Conservation (phyloP, 441 rosid species). For the Adansonia rubrostipa region DNA sequence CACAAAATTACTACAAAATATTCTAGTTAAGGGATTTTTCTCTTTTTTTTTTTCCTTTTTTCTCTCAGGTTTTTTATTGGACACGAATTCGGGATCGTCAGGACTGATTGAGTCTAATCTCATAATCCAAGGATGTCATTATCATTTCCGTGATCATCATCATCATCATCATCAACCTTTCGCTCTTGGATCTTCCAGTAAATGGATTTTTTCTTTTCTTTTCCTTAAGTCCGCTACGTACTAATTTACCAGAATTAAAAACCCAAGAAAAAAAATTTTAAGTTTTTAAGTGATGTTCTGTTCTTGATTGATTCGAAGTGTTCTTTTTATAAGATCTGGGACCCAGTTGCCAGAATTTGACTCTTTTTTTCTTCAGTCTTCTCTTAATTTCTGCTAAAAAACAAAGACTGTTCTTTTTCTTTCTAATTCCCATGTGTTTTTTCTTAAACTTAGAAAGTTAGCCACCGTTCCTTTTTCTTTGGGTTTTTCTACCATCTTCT, state of each 20-base stretch:
- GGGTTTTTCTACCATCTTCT: not conserved
- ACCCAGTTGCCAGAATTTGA: constrained; percentile 25
- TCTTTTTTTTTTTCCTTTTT: not conserved
- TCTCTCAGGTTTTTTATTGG: not conserved
- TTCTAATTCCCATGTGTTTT: not conserved
- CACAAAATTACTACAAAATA: constrained; percentile 4
- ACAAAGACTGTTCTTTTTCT: not conserved
- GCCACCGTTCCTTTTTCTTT: not conserved
- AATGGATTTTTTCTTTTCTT: not conserved
- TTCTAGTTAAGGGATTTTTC: constrained; percentile 18
- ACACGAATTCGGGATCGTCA: constrained; percentile 19
- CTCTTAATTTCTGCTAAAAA: constrained; percentile 18
- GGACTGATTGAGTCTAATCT: not conserved
- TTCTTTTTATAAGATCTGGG: constrained; percentile 14
- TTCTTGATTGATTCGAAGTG: constrained; percentile 17
- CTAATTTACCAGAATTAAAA: not conserved
- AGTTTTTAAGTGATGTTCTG: not conserved
- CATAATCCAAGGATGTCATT: constrained; percentile 11
- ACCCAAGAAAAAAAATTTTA: not conserved
- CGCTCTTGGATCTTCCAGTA: not conserved
- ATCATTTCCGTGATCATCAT: not conserved
- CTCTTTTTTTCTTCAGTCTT: not conserved
- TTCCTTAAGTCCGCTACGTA: not conserved
- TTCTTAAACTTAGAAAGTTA: not conserved
- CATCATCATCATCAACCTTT: not conserved